Base-by-base conservation (phyloP, 805 yeast genomes). In the Hanseniaspora occidentalis region DNA sequence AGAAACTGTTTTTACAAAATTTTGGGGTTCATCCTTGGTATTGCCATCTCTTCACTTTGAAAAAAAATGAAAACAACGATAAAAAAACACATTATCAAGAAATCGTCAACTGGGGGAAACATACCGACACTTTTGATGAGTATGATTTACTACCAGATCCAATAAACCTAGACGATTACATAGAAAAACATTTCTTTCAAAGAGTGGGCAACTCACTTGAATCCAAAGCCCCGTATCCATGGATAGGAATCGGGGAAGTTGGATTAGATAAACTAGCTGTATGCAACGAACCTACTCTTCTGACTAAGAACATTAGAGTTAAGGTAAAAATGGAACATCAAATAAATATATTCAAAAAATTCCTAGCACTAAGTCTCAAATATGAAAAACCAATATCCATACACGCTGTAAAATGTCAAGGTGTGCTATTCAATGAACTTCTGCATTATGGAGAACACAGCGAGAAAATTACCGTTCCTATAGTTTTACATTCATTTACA, bases 21-120 rank as follows among this genome's bases (percentile, higher is more conserved):
- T 71, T 73, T 51, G 95, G 97, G 0, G 64, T 85, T 1, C 98
- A 89, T 58, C 98, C 98, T 0, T 89, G 97, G 97, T 88, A 73
- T 51, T 60, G 77, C 2, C 95, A 88, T 55, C 47, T 79, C 16
- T 79, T 75, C 46, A 61, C 71, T 2, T 50, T 58, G n/a, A n/a
- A n/a, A n/a, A n/a, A n/a, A n/a, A 54, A 49, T 1, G 44, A 48
- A 0, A 14, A 14, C 2, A 44, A 42, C 1, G 47, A 51, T 25
- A 79, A 77, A 48, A 16, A 31, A 14, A 52, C 45, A 2, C 96
- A 88, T 56, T 88, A 88, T 51, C 37, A 44, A 1, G 20, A 50
- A 0, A 71, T 85, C 0, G 60, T 88, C 31, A 48, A 21, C 6
- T 4, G 19, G 17, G 38, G 48, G 43, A 40, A 71, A 64, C 37